These are phyloP conservation scores for Penicillium chermesinum DNA, from an alignment of 495 filamentous ascomycete genomes.

Conservation along the genomic window DNA sequence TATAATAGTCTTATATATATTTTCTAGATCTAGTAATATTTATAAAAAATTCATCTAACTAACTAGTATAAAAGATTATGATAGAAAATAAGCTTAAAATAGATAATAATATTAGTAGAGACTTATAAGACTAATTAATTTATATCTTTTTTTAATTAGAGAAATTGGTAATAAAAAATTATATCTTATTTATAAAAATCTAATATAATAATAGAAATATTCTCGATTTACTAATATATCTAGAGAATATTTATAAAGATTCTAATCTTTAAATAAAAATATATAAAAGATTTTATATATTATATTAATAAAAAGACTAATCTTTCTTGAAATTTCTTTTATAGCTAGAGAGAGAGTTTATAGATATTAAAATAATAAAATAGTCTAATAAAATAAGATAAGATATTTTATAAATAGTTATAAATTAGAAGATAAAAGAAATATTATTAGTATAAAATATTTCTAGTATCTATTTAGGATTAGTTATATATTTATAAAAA, in stretches of 20 bases:
- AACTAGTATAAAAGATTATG: no score
- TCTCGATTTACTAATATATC: no score
- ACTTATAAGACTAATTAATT: no score
- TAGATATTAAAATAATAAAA: background rate
- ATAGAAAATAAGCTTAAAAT: no score
- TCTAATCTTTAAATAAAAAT: background rate
- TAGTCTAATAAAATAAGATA: background rate
- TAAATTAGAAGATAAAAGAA: background rate
- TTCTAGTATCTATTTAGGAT: background rate
- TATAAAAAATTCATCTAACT: no score
- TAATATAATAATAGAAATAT: background rate
- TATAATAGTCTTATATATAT: background rate
- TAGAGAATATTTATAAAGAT: background rate
- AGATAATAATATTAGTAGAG: no score
- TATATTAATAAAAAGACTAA: background rate
- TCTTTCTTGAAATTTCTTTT: background rate
- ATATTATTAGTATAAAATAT: background rate
- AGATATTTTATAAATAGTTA: background rate
- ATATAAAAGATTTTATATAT: background rate
- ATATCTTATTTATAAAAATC: background rate
- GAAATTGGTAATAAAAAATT: no score
- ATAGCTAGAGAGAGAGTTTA: background rate
- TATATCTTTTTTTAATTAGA: background rate
- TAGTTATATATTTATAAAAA: background rate
- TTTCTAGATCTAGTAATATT: no score